phyloP scores from a whole-genome alignment of 495 filamentous ascomycete genomes.

The Thozetella sp. region DNA sequence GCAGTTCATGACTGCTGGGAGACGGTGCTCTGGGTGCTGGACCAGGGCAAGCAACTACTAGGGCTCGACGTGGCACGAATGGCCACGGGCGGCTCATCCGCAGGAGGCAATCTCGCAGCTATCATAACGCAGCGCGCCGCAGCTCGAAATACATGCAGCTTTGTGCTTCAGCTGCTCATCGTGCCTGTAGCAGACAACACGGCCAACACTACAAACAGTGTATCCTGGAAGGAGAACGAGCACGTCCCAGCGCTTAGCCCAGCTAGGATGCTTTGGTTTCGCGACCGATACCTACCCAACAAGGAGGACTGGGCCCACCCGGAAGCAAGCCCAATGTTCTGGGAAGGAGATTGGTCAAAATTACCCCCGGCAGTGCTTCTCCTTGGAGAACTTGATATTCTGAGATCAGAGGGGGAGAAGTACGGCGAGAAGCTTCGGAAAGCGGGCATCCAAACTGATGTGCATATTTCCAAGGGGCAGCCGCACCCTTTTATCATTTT shows the following conservation, averaged over 20 bases:
- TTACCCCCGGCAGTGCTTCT: conserved; percentile 54
- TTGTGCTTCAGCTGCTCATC: conserved; percentile 54
- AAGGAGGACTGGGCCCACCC: conserved; percentile 43
- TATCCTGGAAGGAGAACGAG: conserved; percentile 52
- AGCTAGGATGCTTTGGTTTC: conserved; percentile 61
- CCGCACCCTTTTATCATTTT: conserved; percentile 66
- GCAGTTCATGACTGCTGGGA: conserved; percentile 62
- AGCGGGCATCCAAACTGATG: conserved; percentile 48
- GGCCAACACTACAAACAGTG: conserved; percentile 41
- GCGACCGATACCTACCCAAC: conserved; percentile 56
- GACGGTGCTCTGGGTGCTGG: conserved; percentile 52
- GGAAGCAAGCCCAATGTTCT: conserved; percentile 58
- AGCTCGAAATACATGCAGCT: conserved; percentile 32
- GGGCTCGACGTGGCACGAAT: conserved; percentile 44
- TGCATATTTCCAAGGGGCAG: conserved; percentile 61
- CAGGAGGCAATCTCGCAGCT: conserved; percentile 57
- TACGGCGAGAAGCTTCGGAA: conserved; percentile 51
- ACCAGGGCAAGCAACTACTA: conserved; percentile 36
- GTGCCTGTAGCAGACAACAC: conserved; percentile 63
- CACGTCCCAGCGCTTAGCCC: conserved; percentile 51
- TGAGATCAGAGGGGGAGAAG: conserved; percentile 52
- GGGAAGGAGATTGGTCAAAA: conserved; percentile 44
- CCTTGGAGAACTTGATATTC: conserved; percentile 58
- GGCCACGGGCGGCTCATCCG: conserved; percentile 56
- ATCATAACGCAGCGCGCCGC: conserved; percentile 57